Evolutionary conservation across 2,329 filamentous ascomycete species (phyloP), one percentile per base, ranked within the genome.

Genomic region (Curvularia lunata): DNA sequence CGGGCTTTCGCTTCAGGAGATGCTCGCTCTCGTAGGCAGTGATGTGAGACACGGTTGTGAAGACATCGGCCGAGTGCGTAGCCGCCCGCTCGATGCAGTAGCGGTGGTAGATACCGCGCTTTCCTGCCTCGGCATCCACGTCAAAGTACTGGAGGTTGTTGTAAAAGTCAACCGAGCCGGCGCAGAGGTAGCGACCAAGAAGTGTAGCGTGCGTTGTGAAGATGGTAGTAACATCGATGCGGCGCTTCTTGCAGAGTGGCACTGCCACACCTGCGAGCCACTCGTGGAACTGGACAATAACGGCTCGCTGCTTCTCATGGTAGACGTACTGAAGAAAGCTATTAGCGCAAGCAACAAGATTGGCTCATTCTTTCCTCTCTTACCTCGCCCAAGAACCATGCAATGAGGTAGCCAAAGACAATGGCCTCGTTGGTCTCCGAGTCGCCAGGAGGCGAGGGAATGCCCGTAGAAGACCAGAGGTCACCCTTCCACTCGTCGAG

Each of bases 21-120:
- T 99, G 94, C 82, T 99, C 95, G 72, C 92, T 96, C 80, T 99
- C 95, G 78, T 96, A 98, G 9, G 95, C 95, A 4, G 95, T 99
- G 74, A 99, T 98, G 78, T 98, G 95, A 18, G 94, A 98, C 59
- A 99, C 95, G 1, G 95, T 99, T 21, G 95, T 99, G 81, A 99
- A 98, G 71, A 99, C 95, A 79, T 99, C 95, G 67, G 90, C 91
- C 6, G 92, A 86, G 76, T 99, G 95, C 19, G 95, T 89, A 21
- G 94, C 91, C 46, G 91, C 94, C 64, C 95, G 89, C 81, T 99
- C 95, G 72, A 99, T 96, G 81, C 95, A 98, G 82, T 98, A 98
- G 59, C 95, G 85, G 81, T 99, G 95, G 82, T 98, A 99, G 76
- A 99, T 98, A 57, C 95, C 95, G 71, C 95, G 91, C 84, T 97